Evolutionary conservation across 78 protist species (phyloP), one percentile per base, ranked within the genome.

Genomic region (Anaeramoeba flamelloides): DNA sequence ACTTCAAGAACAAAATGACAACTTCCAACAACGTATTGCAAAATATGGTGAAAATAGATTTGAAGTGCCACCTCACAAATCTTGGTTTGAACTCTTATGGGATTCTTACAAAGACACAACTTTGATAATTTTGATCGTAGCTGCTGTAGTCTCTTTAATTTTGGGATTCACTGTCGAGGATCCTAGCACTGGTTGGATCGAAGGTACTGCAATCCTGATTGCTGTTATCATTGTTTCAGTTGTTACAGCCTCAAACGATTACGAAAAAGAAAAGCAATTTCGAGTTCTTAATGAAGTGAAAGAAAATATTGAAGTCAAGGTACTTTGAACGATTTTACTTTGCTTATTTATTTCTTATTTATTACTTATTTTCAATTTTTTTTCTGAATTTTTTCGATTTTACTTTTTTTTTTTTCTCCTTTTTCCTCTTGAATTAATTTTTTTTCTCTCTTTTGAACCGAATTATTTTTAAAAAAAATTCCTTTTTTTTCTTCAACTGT

Each of bases 151-250:
- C 26, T 77, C 78, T 64, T n/a, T 64, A n/a, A 30, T 64, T 64
- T 64, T 64, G 74, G 74, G 74, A n/a, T n/a, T 64, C 36, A 26
- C 22, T 77, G 36, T 34, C 78, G 22, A n/a, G 37, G 26, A 22
- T 77, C 26, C 37, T 40, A n/a, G 36, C 74, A 30, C 74, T n/a
- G 74, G 30, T 22, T 77, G 78, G 78, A 31, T 77, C 38, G 78
- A 77, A 17, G 78, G 78, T 38, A n/a, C 22, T 77, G 78, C 78
- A 17, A 77, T 77, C 38, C 17, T 77, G n/a, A n/a, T 77, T 34
- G 38, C 78, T 22, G 22, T 34, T 77, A 17, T n/a, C n/a, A 31
- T 30, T 65, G n/a, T 65, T 65, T 65, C n/a, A 65, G n/a, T 65
- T 65, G n/a, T 77, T 17, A 77, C 78, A 22, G 78, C 78, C 17